Conservation (phyloP, 345 rosid species). For the Noccaea bulbosa region DNA sequence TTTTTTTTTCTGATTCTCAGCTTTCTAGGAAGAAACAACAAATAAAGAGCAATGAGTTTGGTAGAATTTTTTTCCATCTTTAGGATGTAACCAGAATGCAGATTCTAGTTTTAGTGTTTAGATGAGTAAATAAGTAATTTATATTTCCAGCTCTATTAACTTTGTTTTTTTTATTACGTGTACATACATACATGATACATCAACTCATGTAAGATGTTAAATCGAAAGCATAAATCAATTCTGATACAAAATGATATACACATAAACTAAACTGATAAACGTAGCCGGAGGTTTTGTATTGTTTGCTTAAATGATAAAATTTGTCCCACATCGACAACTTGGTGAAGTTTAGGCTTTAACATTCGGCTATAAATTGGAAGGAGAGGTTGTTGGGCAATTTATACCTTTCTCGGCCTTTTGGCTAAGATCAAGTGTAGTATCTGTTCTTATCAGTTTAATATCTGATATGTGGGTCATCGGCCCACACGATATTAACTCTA, state of each 20-base stretch:
- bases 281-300: background rate
- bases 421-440: constrained; percentile 76
- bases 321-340: constrained; percentile 14
- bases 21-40: constrained; percentile 18
- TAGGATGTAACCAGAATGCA: constrained; percentile 24
- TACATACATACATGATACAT: background rate
- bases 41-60: constrained; percentile 26
- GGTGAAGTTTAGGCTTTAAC: background rate
- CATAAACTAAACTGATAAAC: background rate
- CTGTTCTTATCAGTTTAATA: constrained; percentile 72
- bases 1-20: constrained; percentile 4
- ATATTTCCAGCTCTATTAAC: background rate
- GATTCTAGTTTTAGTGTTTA: constrained; percentile 14
- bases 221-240: background rate
- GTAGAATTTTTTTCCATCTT: constrained; percentile 10
- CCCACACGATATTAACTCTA: background rate
- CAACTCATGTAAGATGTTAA: background rate
- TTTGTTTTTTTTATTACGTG: background rate
- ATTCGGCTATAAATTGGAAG: background rate
- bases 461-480: constrained; percentile 54
- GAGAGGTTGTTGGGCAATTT: background rate
- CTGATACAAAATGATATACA: background rate
- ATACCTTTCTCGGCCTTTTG: constrained; percentile 80
- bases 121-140: background rate
- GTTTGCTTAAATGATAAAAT: background rate